A percentile compares a stretch with the other conserved stretches of the same genome.
Evolutionary conservation across 768 basidiomycete species (phyloP).

Genomic region (Epithele typhae): DNA sequence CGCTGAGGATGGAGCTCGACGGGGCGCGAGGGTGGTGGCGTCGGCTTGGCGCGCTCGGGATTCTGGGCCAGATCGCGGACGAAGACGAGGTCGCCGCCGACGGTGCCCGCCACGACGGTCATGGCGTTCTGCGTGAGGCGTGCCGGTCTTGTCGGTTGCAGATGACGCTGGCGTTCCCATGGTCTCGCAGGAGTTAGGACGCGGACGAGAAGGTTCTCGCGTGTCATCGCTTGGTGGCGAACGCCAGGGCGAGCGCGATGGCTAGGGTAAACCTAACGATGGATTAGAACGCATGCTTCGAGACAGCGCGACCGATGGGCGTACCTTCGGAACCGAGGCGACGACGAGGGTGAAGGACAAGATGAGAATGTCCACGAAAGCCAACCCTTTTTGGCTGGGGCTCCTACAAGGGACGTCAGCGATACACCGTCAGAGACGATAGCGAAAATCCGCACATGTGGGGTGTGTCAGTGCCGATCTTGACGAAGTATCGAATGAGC

Average conservation of each 20-base stretch:
- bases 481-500: slow-evolving; percentile 93
- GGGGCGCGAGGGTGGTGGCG: slow-evolving; percentile 24
- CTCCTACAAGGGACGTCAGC: too few relatives aligned
- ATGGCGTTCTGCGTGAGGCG: slow-evolving; percentile 93
- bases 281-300: slow-evolving; percentile 2
- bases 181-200: slow-evolving; percentile 96
- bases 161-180: slow-evolving; percentile 96
- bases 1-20: slow-evolving; percentile 40
- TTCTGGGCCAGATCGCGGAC: slow-evolving; percentile 75
- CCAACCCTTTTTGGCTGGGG: slow-evolving; percentile 78
- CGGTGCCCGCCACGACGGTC: slow-evolving; percentile 93
- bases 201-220: slow-evolving; percentile 90
- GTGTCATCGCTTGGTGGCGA: slow-evolving; percentile 98
- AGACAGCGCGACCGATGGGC: slow-evolving; percentile 12
- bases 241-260: slow-evolving; percentile 93
- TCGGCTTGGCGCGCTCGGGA: slow-evolving; percentile 68
- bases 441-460: background rate
- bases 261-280: slow-evolving; percentile 81
- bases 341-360: slow-evolving; percentile 91
- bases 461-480: slow-evolving; percentile 62
- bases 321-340: slow-evolving; percentile 77
- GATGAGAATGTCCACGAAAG: slow-evolving; percentile 90
- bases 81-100: slow-evolving; percentile 93
- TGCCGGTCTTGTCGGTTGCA: slow-evolving; percentile 97
- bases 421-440: too few relatives aligned